These are phyloP conservation scores for Boletus pseudo-olivaceus DNA, from an alignment of 768 basidiomycete genomes.

Conservation along the genomic window DNA sequence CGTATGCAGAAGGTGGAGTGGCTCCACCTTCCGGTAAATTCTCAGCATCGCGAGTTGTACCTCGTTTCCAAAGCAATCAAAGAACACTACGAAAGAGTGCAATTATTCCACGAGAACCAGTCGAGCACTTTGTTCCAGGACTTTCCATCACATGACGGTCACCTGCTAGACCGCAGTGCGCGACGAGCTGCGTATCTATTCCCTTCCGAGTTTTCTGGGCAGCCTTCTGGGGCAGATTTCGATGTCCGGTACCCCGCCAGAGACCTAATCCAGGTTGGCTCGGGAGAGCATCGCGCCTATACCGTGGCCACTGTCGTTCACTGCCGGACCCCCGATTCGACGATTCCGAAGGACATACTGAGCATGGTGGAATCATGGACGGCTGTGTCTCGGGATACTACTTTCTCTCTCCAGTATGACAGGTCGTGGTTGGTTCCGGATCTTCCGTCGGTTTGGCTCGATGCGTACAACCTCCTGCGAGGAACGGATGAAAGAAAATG, in stretches of 20 bases:
- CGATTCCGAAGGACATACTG: background rate
- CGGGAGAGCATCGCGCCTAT: constrained; percentile 19
- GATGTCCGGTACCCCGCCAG: constrained; percentile 14
- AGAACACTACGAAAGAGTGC: constrained; percentile 19
- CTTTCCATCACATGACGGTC: constrained; percentile 5
- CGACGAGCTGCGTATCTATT: constrained; percentile 13
- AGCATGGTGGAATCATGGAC: constrained; percentile 10
- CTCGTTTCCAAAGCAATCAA: constrained; percentile 28
- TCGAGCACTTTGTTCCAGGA: background rate
- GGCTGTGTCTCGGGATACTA: background rate
- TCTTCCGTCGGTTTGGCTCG: constrained; percentile 25
- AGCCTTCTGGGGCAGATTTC: background rate
- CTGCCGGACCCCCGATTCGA: background rate
- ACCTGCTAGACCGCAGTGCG: constrained; percentile 18
- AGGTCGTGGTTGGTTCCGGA: constrained; percentile 26
- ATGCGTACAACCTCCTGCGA: constrained; percentile 28
- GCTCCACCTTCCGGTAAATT: constrained; percentile 18
- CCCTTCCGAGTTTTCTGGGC: constrained; percentile 7
- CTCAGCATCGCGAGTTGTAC: constrained; percentile 34
- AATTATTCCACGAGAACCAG: constrained; percentile 5
- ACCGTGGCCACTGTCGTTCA: constrained; percentile 9
- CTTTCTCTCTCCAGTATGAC: constrained; percentile 22
- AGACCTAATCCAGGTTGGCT: background rate
- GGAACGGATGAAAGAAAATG: constrained; percentile 4
- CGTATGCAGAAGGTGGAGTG: constrained; percentile 41